A percentile compares a stretch with the other conserved stretches of the same genome.
phyloP scores from a whole-genome alignment of 2,329 filamentous ascomycete species.

The Escovopsis sp. region DNA sequence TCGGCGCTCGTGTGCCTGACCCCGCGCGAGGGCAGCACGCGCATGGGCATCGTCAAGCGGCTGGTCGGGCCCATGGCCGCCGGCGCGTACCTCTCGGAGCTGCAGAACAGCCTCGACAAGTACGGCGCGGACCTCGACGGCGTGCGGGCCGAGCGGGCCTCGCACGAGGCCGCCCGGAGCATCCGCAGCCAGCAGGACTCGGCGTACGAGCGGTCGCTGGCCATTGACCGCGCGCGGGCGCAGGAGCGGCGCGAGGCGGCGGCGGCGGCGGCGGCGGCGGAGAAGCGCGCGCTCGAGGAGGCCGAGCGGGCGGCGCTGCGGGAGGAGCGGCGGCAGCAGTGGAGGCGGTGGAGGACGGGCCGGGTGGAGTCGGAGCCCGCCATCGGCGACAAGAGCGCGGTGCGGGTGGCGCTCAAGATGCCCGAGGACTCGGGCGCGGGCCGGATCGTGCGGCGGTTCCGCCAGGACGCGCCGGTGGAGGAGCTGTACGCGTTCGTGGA shows the following conservation, averaged over 20 bases:
- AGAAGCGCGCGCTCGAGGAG: constrained; percentile 43
- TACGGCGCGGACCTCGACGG: constrained; percentile 63
- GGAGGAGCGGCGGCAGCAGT: constrained; percentile 41
- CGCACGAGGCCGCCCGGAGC: constrained; percentile 67
- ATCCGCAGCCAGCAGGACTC: constrained; percentile 81
- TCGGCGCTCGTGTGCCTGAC: constrained; percentile 76
- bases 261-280: constrained; percentile 51
- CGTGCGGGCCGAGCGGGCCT: constrained; percentile 60
- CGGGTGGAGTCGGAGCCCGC: constrained; percentile 55
- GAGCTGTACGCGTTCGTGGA: constrained; percentile 95
- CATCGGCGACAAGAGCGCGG: constrained; percentile 46
- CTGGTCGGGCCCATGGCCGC: constrained; percentile 59
- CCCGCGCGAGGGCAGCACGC: constrained; percentile 64
- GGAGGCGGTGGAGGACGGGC: constrained; percentile 66
- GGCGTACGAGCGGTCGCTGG: constrained; percentile 84
- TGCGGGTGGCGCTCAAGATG: constrained; percentile 57
- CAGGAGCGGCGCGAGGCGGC: constrained; percentile 64
- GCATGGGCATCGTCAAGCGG: constrained; percentile 81
- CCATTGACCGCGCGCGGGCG: constrained; percentile 73
- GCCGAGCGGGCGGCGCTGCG: constrained; percentile 44
- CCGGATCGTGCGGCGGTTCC: constrained; percentile 64
- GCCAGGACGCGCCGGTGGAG: constrained; percentile 55
- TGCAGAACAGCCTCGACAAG: constrained; percentile 58
- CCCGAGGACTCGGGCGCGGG: constrained; percentile 46
- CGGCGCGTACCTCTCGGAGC: constrained; percentile 57